Evolutionary conservation across 2,329 filamentous ascomycete species (phyloP).

Genomic region (Alternaria hordeiaustralica): DNA sequence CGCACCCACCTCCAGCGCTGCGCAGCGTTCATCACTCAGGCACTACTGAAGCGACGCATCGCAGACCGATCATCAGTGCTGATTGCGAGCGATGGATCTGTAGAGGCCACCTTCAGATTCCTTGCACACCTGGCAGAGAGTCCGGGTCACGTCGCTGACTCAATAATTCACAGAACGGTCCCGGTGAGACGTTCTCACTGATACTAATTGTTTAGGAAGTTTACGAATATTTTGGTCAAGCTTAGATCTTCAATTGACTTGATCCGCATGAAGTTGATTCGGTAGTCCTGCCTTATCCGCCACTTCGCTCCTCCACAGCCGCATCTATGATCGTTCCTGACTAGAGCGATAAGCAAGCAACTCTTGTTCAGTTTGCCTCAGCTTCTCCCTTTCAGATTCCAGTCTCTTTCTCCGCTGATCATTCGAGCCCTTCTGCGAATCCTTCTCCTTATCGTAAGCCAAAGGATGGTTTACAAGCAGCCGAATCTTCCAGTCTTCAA

Average conservation of each 20-base stretch:
- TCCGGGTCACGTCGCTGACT: background rate
- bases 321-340: background rate
- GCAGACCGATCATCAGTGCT: background rate
- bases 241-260: background rate
- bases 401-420: conserved; percentile 3
- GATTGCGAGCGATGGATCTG: background rate
- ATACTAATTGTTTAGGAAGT: background rate
- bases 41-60: background rate
- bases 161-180: background rate
- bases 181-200: background rate
- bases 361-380: background rate
- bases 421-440: conserved; percentile 1
- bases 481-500: conserved; percentile 1
- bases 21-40: background rate
- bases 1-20: background rate
- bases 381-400: background rate
- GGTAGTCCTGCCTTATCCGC: background rate
- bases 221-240: background rate
- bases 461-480: conserved; percentile 1
- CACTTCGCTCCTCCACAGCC: background rate
- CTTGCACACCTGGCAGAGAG: background rate
- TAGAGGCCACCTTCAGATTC: background rate
- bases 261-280: background rate
- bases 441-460: conserved; percentile 4
- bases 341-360: conserved; percentile 1